These are phyloP conservation scores for Aspergillus indologenus DNA, from an alignment of 495 filamentous ascomycete species.

Conservation along the genomic window DNA sequence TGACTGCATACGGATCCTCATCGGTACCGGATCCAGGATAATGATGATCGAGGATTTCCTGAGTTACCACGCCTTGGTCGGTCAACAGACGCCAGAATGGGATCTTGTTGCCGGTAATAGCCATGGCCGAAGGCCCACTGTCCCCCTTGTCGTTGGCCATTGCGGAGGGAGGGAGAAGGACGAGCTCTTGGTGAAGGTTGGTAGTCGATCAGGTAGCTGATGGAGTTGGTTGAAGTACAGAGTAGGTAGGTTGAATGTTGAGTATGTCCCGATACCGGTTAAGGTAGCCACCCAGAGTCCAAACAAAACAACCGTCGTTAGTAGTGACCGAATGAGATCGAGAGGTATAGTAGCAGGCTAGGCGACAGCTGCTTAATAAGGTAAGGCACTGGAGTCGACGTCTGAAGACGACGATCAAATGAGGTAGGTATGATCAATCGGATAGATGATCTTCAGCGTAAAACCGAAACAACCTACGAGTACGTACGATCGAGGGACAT, in stretches of 20 bases:
- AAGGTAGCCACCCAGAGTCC: neutral
- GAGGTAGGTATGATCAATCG: neutral
- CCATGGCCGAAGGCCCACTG: slow-evolving; percentile 28
- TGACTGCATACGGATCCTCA: slow-evolving; percentile 70
- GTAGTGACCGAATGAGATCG: too few species aligned
- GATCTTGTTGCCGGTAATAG: slow-evolving; percentile 33
- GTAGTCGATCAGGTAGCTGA: too few species aligned
- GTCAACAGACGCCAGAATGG: slow-evolving; percentile 44
- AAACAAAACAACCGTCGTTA: neutral
- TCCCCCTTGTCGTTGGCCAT: slow-evolving; percentile 31
- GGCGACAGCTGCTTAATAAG: too few species aligned
- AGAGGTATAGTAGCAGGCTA: neutral
- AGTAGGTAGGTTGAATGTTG: neutral
- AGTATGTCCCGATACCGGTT: neutral
- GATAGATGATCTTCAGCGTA: neutral
- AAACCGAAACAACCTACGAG: neutral
- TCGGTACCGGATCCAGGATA: slow-evolving; percentile 70
- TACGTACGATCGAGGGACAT: neutral
- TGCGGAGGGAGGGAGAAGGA: slow-evolving; percentile 9
- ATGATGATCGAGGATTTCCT: slow-evolving; percentile 53
- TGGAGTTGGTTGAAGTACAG: neutral
- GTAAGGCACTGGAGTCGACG: neutral
- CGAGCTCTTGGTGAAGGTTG: neutral
- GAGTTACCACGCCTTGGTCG: slow-evolving; percentile 54
- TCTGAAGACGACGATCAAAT: neutral